phyloP scores from a whole-genome alignment of 352 stramenopile species.

The Phytophthora pinifolia region DNA sequence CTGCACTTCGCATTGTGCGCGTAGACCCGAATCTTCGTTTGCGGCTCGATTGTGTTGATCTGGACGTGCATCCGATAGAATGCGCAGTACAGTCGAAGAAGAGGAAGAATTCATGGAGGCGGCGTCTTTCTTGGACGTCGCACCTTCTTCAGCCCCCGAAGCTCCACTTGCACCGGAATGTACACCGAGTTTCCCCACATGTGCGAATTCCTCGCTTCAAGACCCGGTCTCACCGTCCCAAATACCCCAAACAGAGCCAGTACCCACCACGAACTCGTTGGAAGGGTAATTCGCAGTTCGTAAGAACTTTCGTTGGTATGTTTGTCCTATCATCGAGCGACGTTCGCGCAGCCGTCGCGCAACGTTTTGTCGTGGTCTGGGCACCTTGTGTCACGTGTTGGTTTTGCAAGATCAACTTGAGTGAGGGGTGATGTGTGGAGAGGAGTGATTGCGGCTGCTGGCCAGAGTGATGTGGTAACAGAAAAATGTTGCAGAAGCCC shows the following conservation, averaged over 20 bases:
- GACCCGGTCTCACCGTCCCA: slow-evolving; percentile 65
- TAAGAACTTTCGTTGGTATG: too few relatives aligned
- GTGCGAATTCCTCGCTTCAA: slow-evolving; percentile 57
- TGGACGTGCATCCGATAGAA: slow-evolving; percentile 6
- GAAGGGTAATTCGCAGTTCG: slow-evolving; percentile 63
- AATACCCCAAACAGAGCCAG: slow-evolving; percentile 59
- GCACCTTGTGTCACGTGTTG: too few relatives aligned
- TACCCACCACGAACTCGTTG: slow-evolving; percentile 70
- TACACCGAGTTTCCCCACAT: slow-evolving; percentile 34
- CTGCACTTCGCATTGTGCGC: slow-evolving; percentile 56
- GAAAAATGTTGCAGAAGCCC: too few relatives aligned
- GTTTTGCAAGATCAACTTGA: too few relatives aligned
- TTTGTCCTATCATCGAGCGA: too few relatives aligned
- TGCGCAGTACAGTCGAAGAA: background rate
- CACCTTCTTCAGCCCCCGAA: background rate
- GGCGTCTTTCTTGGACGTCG: slow-evolving; percentile 1
- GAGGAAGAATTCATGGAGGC: background rate
- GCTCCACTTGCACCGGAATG: background rate
- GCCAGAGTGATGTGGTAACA: too few relatives aligned
- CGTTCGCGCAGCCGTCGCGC: too few relatives aligned
- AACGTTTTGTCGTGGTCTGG: too few relatives aligned
- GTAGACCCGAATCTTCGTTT: slow-evolving; percentile 50
- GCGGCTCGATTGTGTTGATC: background rate
- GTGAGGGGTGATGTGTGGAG: too few relatives aligned
- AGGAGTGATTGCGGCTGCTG: too few relatives aligned